Base-by-base conservation (phyloP, 345 rosid species). In the Lumnitzera racemosa region DNA sequence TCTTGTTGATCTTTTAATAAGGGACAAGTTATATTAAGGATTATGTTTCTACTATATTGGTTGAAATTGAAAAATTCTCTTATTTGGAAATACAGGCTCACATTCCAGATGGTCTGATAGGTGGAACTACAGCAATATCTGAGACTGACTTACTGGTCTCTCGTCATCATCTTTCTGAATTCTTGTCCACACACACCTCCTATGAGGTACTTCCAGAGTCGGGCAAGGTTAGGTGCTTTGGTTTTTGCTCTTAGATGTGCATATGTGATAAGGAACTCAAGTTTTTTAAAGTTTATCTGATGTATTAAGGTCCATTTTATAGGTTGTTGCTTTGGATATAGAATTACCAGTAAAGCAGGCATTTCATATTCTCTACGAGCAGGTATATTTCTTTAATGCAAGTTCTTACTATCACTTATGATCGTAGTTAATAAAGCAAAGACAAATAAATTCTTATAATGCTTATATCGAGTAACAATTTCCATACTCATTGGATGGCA, bases 281-380 rank as follows among this genome's bases (percentile, higher is more conserved):
- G 36, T 25, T 46, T 49, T 15, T 31, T 15, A 47, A 56, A 51
- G 53, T 13, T 27, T 25, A 8, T 29, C 52, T 50, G 54, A 41
- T 31, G 58, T 58, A 7, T 51, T 43, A 13, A 15, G 31, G 29
- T 17, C 55, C 24, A 13, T 47, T 7, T 53, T 82, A 78, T 81
- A 94, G 99, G 91, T 94, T 54, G 74, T 90, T 65, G 95, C 92
- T 25, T 79, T 94, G 89, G 99, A 94, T 80, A 88, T 90, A 67
- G 80, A 76, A 68, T 75, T 90, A 69, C 96, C 99, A 13, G 99
- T 94, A 71, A 94, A 94, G 79, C 99, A 90, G 79, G 99, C 99
- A 68, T 94, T 94, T 61, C 99, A 94, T 75, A 80, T 88, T 75
- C 90, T 94, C 55, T 75, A 90, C 67, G 99, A 94, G 70, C 99